A percentile compares a stretch with the other conserved stretches of the same genome.
Conservation (phyloP, 2,329 filamentous ascomycete genomes). For the Fusarium dlaminii region DNA sequence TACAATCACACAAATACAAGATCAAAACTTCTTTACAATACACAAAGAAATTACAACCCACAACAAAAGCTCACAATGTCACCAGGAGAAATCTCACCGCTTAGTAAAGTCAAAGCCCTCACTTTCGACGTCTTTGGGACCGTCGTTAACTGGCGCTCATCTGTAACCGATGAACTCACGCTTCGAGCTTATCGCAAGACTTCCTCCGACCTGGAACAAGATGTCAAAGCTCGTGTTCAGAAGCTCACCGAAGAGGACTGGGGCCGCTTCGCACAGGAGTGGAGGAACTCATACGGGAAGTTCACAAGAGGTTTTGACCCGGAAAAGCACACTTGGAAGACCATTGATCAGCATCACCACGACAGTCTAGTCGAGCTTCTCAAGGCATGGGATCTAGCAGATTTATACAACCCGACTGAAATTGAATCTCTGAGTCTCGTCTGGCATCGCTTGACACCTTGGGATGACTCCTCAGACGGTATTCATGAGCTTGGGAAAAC, state of each 20-base stretch:
- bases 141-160: slow-evolving; percentile 79
- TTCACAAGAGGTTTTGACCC: slow-evolving; percentile 68
- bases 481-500: slow-evolving; percentile 59
- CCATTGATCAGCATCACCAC: slow-evolving; percentile 77
- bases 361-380: slow-evolving; percentile 70
- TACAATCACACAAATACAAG: neutral
- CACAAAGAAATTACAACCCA: neutral
- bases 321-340: slow-evolving; percentile 64
- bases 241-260: slow-evolving; percentile 67
- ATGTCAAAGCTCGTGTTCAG: slow-evolving; percentile 58
- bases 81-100: slow-evolving; percentile 37
- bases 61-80: slow-evolving; percentile 32
- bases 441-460: slow-evolving; percentile 79
- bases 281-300: slow-evolving; percentile 70
- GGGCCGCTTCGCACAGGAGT: slow-evolving; percentile 73
- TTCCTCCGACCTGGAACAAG: slow-evolving; percentile 58
- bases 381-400: slow-evolving; percentile 61
- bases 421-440: slow-evolving; percentile 70
- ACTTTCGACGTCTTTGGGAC: slow-evolving; percentile 85
- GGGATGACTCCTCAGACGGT: slow-evolving; percentile 70
- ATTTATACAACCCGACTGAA: slow-evolving; percentile 70
- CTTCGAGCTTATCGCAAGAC: slow-evolving; percentile 58
- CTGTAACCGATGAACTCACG: slow-evolving; percentile 68
- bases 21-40: neutral
- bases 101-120: slow-evolving; percentile 63